Evolutionary conservation across 768 basidiomycete genomes (phyloP).

Genomic region (Auricularia cornea): DNA sequence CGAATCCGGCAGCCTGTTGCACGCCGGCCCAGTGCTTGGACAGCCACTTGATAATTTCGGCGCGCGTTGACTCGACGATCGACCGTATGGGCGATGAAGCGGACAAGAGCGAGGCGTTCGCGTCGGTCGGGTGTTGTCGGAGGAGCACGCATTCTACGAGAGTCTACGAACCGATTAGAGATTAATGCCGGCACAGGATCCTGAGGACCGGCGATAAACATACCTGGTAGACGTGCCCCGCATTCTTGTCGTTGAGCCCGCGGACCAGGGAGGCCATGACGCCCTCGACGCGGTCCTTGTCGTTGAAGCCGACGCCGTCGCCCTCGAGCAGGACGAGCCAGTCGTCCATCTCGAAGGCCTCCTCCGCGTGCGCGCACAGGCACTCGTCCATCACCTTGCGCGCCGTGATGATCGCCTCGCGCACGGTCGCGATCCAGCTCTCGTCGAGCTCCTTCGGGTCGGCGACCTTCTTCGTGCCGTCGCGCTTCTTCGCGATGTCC

Average conservation of each 20-base stretch:
- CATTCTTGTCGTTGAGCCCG: conserved; percentile 57
- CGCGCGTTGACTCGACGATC: conserved; percentile 59
- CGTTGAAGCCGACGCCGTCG: conserved; percentile 63
- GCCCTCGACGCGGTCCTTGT: conserved; percentile 69
- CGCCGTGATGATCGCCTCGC: conserved; percentile 58
- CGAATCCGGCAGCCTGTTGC: conserved; percentile 72
- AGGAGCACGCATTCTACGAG: conserved; percentile 68
- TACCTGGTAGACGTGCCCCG: conserved; percentile 71
- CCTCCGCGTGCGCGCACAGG: conserved; percentile 48
- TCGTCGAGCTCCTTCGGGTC: conserved; percentile 45
- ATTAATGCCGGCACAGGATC: background rate
- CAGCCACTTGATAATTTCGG: conserved; percentile 66
- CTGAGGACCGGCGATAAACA: conserved; percentile 8
- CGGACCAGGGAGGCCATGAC: conserved; percentile 58
- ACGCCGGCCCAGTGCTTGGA: conserved; percentile 70
- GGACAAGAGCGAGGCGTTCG: conserved; percentile 52
- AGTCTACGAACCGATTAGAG: conserved; percentile 34
- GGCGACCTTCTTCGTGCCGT: conserved; percentile 33
- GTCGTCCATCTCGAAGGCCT: conserved; percentile 58
- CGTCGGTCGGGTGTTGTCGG: conserved; percentile 52
- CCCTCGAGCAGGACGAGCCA: conserved; percentile 70
- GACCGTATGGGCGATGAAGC: conserved; percentile 62
- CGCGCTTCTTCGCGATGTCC: background rate
- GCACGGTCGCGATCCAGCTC: conserved; percentile 54
- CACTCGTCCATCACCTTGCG: conserved; percentile 57